Evolutionary conservation across 2,329 filamentous ascomycete genomes (phyloP).

Genomic region (Thelonectria blattea): DNA sequence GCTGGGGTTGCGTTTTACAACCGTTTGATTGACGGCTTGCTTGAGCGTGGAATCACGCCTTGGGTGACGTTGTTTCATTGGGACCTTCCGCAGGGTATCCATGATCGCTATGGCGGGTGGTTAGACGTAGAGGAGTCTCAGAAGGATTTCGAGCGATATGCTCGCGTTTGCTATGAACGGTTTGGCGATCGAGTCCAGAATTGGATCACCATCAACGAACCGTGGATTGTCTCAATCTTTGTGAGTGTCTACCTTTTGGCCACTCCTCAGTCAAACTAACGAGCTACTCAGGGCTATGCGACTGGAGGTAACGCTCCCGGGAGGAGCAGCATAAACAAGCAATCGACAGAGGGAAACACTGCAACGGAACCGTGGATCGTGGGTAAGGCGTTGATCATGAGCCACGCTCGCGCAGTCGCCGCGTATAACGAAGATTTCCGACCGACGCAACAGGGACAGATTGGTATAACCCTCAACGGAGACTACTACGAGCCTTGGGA

Average conservation of each 20-base stretch:
- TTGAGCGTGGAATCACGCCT: slow-evolving; percentile 62
- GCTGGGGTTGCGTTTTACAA: slow-evolving; percentile 65
- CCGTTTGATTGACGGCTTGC: slow-evolving; percentile 63
- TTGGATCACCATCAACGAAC: slow-evolving; percentile 51
- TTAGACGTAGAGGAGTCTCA: slow-evolving; percentile 41
- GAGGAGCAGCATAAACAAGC: slow-evolving; percentile 35
- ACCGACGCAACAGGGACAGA: slow-evolving; percentile 37
- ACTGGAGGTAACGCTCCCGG: slow-evolving; percentile 46
- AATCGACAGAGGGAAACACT: slow-evolving; percentile 39
- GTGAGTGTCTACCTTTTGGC: background rate
- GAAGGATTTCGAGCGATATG: slow-evolving; percentile 46
- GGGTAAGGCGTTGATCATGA: slow-evolving; percentile 45
- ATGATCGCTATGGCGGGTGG: slow-evolving; percentile 46
- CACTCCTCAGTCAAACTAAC: fast-evolving
- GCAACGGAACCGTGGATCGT: slow-evolving; percentile 47
- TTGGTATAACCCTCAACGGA: slow-evolving; percentile 47
- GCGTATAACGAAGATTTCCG: slow-evolving; percentile 44
- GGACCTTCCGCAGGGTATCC: slow-evolving; percentile 53
- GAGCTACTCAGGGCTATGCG: slow-evolving; percentile 36
- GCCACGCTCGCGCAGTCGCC: slow-evolving; percentile 42
- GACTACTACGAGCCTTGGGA: slow-evolving; percentile 49
- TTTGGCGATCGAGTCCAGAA: slow-evolving; percentile 50
- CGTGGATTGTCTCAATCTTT: slow-evolving; percentile 46
- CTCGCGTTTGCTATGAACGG: slow-evolving; percentile 44
- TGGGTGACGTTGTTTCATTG: slow-evolving; percentile 71